Conservation (phyloP, 306 rosid genomes). For the Vigna trinervia region DNA sequence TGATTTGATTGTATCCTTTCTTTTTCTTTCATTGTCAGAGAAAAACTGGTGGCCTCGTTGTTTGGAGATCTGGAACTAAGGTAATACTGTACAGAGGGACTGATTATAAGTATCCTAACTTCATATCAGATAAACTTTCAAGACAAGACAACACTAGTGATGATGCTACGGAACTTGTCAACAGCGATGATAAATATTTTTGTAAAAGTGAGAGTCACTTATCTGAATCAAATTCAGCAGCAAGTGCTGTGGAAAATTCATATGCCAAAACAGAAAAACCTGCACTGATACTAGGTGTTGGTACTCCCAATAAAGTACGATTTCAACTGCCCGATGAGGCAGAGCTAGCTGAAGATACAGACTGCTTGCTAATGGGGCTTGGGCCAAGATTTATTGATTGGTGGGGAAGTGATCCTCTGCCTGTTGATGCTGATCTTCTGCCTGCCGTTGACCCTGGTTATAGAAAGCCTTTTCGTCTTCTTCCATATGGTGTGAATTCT, state of each 20-base stretch:
- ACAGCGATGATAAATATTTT: conserved; percentile 42
- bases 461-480: conserved; percentile 91
- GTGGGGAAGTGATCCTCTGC: conserved; percentile 95
- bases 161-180: conserved; percentile 44
- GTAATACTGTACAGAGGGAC: conserved; percentile 83
- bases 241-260: conserved; percentile 47
- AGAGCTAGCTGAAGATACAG: conserved; percentile 76
- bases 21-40: conserved; percentile 58
- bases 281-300: conserved; percentile 77
- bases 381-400: conserved; percentile 96
- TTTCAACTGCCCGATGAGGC: conserved; percentile 86
- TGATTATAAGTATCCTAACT: conserved; percentile 80
- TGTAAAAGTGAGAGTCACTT: conserved; percentile 41
- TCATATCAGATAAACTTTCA: conserved; percentile 49
- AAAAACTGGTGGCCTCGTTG: conserved; percentile 94
- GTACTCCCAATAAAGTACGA: conserved; percentile 68
- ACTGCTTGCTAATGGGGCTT: conserved; percentile 73
- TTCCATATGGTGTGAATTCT: conserved; percentile 89
- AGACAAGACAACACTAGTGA: conserved; percentile 41
- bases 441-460: conserved; percentile 74
- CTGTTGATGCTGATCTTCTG: conserved; percentile 90
- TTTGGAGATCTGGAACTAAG: conserved; percentile 93
- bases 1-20: conserved; percentile 40
- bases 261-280: conserved; percentile 44
- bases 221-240: conserved; percentile 47